Evolutionary conservation across 2,329 filamentous ascomycete species (phyloP).

Genomic region (Xylaria sp.): DNA sequence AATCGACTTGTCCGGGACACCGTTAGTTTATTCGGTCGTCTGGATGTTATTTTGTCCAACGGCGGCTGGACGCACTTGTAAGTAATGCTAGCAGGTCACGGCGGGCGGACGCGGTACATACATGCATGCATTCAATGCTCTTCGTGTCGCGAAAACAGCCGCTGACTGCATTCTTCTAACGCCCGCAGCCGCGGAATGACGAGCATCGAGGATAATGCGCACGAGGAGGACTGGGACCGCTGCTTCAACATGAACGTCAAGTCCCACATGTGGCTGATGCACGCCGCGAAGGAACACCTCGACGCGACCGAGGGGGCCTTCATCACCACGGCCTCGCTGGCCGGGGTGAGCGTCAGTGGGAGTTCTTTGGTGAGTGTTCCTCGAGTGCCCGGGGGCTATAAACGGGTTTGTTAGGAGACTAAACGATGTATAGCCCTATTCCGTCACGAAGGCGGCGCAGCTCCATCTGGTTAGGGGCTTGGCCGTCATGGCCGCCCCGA

Average conservation of each 20-base stretch:
- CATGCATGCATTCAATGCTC: no score
- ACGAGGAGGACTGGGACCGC: conserved; percentile 62
- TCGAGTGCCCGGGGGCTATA: not conserved
- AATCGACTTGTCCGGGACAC: conserved; percentile 60
- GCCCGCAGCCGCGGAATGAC: conserved; percentile 44
- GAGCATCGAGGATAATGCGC: conserved; percentile 55
- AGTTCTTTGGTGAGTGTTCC: conserved; percentile 54
- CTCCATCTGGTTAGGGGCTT: conserved; percentile 60
- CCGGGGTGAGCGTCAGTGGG: conserved; percentile 65
- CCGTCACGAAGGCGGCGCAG: conserved; percentile 76
- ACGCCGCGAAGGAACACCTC: conserved; percentile 55
- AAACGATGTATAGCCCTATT: conserved; percentile 60
- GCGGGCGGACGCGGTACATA: conserved; percentile 8
- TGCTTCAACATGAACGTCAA: conserved; percentile 67
- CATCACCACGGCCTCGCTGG: conserved; percentile 65
- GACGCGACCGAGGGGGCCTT: conserved; percentile 63
- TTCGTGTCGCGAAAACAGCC: no score
- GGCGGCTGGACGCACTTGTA: conserved; percentile 58
- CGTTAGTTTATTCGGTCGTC: conserved; percentile 62
- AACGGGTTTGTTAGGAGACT: not conserved
- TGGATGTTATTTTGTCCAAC: conserved; percentile 81
- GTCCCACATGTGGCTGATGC: conserved; percentile 61
- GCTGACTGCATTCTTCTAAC: not conserved
- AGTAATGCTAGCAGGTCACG: conserved; percentile 6
- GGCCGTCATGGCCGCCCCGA: conserved; percentile 55